Evolutionary conservation across 2,329 filamentous ascomycete species (phyloP).

Genomic region (Alternaria sp.): DNA sequence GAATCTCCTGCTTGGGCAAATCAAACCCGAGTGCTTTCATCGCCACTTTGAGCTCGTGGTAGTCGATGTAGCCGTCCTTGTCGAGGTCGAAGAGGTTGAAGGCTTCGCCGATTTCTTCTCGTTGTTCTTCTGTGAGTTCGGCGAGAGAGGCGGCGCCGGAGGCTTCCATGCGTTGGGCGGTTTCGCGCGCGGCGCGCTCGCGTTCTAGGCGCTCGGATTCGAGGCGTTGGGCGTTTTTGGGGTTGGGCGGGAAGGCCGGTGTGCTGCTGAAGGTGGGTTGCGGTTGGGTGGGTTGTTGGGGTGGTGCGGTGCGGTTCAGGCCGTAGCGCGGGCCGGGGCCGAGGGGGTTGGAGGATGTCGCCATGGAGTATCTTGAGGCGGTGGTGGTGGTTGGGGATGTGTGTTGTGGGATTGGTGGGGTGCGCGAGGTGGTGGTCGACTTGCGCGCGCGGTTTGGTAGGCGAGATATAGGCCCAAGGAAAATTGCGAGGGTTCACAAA

Average conservation of each 20-base stretch:
- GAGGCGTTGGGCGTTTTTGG: slow-evolving; percentile 49
- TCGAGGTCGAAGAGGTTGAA: slow-evolving; percentile 97
- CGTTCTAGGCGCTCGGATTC: slow-evolving; percentile 52
- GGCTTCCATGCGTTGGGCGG: slow-evolving; percentile 49
- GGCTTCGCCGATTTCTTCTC: slow-evolving; percentile 94
- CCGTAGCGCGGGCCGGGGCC: slow-evolving; percentile 63
- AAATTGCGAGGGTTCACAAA: background rate
- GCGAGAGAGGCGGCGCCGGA: slow-evolving; percentile 57
- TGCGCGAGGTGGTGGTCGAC: slow-evolving; percentile 2
- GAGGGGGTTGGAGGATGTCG: slow-evolving; percentile 60
- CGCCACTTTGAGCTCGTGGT: slow-evolving; percentile 97
- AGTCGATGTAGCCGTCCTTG: slow-evolving; percentile 92
- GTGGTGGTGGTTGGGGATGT: background rate
- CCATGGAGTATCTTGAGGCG: slow-evolving; percentile 52
- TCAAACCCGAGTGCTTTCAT: slow-evolving; percentile 96
- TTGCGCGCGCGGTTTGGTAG: background rate
- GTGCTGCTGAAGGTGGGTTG: slow-evolving; percentile 38
- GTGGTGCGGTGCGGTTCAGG: slow-evolving; percentile 48
- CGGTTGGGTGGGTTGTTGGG: slow-evolving; percentile 15
- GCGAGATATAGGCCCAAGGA: background rate
- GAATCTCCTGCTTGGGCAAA: slow-evolving; percentile 83
- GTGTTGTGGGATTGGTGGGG: slow-evolving; percentile 6
- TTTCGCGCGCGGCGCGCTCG: slow-evolving; percentile 49
- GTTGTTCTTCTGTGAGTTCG: slow-evolving; percentile 81
- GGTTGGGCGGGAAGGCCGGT: slow-evolving; percentile 50